Conservation (phyloP, 768 basidiomycete genomes). For the Tylopilus cervinicoccineus region DNA sequence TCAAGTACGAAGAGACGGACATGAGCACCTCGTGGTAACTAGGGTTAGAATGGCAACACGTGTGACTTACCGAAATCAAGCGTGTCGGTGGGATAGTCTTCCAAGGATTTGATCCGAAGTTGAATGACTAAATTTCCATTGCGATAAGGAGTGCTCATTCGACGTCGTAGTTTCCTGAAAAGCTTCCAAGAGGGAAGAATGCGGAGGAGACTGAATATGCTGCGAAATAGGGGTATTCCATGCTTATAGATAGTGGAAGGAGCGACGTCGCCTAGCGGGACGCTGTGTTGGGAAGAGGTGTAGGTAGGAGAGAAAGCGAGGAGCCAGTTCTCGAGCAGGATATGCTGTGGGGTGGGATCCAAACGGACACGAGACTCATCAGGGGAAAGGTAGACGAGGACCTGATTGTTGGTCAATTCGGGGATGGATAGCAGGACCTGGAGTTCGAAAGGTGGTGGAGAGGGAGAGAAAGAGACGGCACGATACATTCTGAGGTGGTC, state of each 20-base stretch:
- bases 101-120: slow-evolving; percentile 39
- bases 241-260: slow-evolving; percentile 83
- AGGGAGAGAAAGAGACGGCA: slow-evolving; percentile 37
- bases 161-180: slow-evolving; percentile 52
- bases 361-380: slow-evolving; percentile 59
- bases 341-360: slow-evolving; percentile 62
- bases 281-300: slow-evolving; percentile 15
- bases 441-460: slow-evolving; percentile 51
- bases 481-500: slow-evolving; percentile 58
- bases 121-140: slow-evolving; percentile 47
- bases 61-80: slow-evolving; percentile 37
- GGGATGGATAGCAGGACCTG: slow-evolving; percentile 71
- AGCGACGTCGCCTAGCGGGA: slow-evolving; percentile 45
- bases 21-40: slow-evolving; percentile 30
- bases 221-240: slow-evolving; percentile 77
- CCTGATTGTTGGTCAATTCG: slow-evolving; percentile 64
- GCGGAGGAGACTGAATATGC: slow-evolving; percentile 62
- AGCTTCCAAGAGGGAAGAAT: slow-evolving; percentile 77
- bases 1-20: slow-evolving; percentile 20
- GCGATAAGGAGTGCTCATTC: slow-evolving; percentile 34
- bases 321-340: slow-evolving; percentile 72
- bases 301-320: slow-evolving; percentile 41
- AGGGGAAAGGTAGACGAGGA: slow-evolving; percentile 61
- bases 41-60: slow-evolving; percentile 24
- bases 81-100: slow-evolving; percentile 26